Evolutionary conservation across 805 yeast genomes (phyloP), one percentile per base, ranked within the genome.

Genomic region (Nakazawaea pomicola): DNA sequence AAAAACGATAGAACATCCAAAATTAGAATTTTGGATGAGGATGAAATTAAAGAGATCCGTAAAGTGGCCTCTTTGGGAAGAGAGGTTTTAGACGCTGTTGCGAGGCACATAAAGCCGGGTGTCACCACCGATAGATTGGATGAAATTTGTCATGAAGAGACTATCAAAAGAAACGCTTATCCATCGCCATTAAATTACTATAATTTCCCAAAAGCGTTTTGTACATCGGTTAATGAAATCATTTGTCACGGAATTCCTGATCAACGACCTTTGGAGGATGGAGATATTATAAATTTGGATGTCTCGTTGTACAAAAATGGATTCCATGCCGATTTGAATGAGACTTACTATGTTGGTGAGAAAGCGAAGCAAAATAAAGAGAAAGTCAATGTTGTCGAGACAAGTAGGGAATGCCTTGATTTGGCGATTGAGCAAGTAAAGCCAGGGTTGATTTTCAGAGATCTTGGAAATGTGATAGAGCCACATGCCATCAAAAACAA

Each of bases 181-280:
- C 99, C 99, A 15, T 87, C 96, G 10, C 96, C 99, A 3, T 69
- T 91, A 49, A 93, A 93, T 67, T 93, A 93, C 67, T 90, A 82
- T 67, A 85, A 88, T 62, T 93, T 78, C 67, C 97, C 98, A 32
- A 90, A 89, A 59, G 79, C 93, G 17, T 75, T 87, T 31, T 93
- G 99, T 64, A 88, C 96, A 1, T 88, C 96, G 2, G 83, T 93
- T 33, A 93, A 93, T 62, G 99, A 93, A 68, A 80, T 89, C 44
- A 85, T 93, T 46, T 93, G 99, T 60, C 99, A 93, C 62, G 99
- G 99, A 48, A 85, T 93, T 45, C 99, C 99, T 20, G 99, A 93
- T 63, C 74, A 85, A 65, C 75, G 90, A 41, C 80, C 80, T 25
- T 72, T 93, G 48, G 66, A 86, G 60, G 98, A 91, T 50, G 99